Evolutionary conservation across 2,329 filamentous ascomycete genomes (phyloP).

Genomic region (Penicillium sp.): DNA sequence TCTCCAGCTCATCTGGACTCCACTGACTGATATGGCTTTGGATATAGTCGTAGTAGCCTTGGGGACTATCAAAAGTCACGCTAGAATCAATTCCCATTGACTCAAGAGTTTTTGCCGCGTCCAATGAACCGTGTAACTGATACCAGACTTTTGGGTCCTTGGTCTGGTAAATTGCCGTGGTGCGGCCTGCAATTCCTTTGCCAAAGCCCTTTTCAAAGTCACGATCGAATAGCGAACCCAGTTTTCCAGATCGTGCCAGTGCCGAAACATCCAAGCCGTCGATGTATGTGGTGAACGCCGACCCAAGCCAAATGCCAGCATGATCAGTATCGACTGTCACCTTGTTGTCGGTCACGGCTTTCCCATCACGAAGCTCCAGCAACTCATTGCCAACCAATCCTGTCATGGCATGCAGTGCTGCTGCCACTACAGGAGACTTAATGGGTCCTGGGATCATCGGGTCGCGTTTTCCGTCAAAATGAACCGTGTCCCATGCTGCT

Average conservation of each 20-base stretch:
- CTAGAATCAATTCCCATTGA: constrained; percentile 48
- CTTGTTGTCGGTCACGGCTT: constrained; percentile 2
- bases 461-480: constrained; percentile 42
- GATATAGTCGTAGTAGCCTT: constrained; percentile 26
- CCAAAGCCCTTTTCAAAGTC: constrained; percentile 45
- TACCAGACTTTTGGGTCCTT: constrained; percentile 50
- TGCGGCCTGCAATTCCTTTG: constrained; percentile 39
- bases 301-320: constrained; percentile 47
- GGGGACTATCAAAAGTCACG: constrained; percentile 7
- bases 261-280: constrained; percentile 36
- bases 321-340: constrained; percentile 52
- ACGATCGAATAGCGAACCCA: constrained; percentile 30
- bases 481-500: constrained; percentile 30
- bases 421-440: constrained; percentile 44
- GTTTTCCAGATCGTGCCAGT: constrained; percentile 30
- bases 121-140: constrained; percentile 52
- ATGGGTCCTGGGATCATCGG: constrained; percentile 47
- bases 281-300: constrained; percentile 40
- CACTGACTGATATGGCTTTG: constrained; percentile 33
- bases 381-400: constrained; percentile 46
- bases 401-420: constrained; percentile 47
- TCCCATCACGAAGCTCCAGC: constrained; percentile 26
- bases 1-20: constrained; percentile 44
- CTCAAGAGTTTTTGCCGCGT: constrained; percentile 45
- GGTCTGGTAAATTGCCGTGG: constrained; percentile 51